These are phyloP conservation scores for Rhinocladiella similis DNA, from an alignment of 2,329 filamentous ascomycete genomes.

Conservation along the genomic window DNA sequence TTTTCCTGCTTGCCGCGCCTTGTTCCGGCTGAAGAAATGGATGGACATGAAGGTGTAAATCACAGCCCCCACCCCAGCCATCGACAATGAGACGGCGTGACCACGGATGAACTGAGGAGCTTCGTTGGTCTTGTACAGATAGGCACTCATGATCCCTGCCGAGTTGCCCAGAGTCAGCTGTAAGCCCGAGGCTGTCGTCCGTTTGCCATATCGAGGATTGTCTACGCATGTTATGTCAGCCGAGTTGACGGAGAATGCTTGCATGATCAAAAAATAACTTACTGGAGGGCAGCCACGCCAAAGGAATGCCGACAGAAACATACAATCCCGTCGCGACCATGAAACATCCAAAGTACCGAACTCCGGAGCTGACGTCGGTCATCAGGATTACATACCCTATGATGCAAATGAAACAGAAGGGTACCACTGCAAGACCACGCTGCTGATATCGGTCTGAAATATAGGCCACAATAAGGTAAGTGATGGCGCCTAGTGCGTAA, in stretches of 20 bases:
- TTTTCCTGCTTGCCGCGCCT: conserved; percentile 35
- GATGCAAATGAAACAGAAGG: conserved; percentile 64
- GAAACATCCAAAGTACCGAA: conserved; percentile 75
- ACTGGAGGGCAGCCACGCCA: conserved; percentile 51
- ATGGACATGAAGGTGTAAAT: conserved; percentile 58
- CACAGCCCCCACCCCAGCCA: conserved; percentile 57
- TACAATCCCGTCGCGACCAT: conserved; percentile 75
- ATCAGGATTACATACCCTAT: conserved; percentile 70
- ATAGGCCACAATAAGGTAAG: conserved; percentile 66
- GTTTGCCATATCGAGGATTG: conserved; percentile 72
- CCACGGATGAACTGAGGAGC: conserved; percentile 61
- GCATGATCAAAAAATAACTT: conserved; percentile 1
- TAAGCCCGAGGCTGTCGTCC: conserved; percentile 69
- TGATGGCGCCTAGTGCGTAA: conserved; percentile 70
- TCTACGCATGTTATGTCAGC: conserved; percentile 62
- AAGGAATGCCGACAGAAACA: conserved; percentile 54
- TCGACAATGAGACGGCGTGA: conserved; percentile 60
- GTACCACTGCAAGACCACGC: conserved; percentile 64
- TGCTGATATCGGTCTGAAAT: conserved; percentile 68
- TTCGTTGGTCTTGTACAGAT: conserved; percentile 45
- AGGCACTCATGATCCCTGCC: conserved; percentile 55
- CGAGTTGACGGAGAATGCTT: conserved; percentile 27
- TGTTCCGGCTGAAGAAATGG: conserved; percentile 53
- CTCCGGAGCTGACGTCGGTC: conserved; percentile 58
- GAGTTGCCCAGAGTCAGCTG: conserved; percentile 71